phyloP scores from a whole-genome alignment of 345 rosid genomes.

The Excoecaria agallocha region DNA sequence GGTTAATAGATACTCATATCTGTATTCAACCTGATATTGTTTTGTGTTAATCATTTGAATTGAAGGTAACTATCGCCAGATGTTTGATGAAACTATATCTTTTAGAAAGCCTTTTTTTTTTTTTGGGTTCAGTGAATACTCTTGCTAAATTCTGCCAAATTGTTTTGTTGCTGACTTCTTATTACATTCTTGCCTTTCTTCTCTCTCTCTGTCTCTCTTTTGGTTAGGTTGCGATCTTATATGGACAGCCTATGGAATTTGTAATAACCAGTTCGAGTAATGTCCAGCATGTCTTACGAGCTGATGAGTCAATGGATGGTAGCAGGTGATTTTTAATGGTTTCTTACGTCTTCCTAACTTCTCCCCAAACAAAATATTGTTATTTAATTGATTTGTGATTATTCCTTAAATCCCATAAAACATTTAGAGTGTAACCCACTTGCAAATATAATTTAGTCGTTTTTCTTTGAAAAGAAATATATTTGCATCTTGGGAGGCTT shows the following conservation, averaged over 20 bases:
- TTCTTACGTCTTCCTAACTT: neutral
- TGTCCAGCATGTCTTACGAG: slow-evolving; percentile 52
- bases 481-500: neutral
- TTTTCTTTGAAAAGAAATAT: too few species aligned
- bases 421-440: neutral
- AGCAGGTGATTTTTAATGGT: slow-evolving; percentile 48
- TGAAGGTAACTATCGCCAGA: neutral
- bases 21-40: neutral
- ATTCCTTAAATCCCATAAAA: neutral
- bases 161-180: neutral
- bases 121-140: neutral
- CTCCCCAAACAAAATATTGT: neutral
- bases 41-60: neutral
- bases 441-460: neutral
- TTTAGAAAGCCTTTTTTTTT: neutral
- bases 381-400: neutral
- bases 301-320: slow-evolving; percentile 47
- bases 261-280: slow-evolving; percentile 50
- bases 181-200: neutral
- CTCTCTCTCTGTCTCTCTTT: too few species aligned
- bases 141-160: neutral
- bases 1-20: neutral
- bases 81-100: neutral
- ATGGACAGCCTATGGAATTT: slow-evolving; percentile 61
- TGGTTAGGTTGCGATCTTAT: slow-evolving; percentile 62